Conservation (phyloP, 805 yeast species). For the Cyberlindnera nakhonratchasimensis region DNA sequence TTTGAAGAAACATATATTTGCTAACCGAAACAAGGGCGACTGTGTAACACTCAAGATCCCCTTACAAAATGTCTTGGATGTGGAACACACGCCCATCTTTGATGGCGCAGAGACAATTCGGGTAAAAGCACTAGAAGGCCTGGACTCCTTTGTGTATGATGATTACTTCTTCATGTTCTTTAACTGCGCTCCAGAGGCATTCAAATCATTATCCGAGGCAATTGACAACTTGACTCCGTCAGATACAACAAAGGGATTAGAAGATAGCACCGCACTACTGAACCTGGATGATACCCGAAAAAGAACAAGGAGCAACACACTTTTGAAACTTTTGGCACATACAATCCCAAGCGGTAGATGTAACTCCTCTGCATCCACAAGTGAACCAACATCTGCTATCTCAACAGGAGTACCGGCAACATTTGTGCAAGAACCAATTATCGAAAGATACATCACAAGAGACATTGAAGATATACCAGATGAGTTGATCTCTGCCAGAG, state of each 20-base stretch:
- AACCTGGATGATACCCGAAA: not conserved
- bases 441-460: constrained; percentile 17
- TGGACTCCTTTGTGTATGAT: constrained; percentile 54
- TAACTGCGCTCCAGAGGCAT: constrained; percentile 43
- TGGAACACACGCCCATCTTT: constrained; percentile 53
- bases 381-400: constrained; percentile 4
- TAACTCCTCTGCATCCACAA: not conserved
- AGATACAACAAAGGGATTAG: not conserved
- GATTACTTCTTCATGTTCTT: constrained; percentile 71
- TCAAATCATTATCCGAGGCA: constrained; percentile 37
- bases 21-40: constrained; percentile 64
- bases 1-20: constrained; percentile 73
- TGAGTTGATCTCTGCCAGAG: constrained; percentile 6
- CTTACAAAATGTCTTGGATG: constrained; percentile 56
- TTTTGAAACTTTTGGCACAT: constrained; percentile 2
- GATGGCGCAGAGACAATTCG: constrained; percentile 55
- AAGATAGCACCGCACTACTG: constrained; percentile 10
- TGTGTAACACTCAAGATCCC: constrained; percentile 80
- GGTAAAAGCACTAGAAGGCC: constrained; percentile 57
- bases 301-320: constrained; percentile 2
- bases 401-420: not conserved
- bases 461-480: constrained; percentile 18
- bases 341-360: not conserved
- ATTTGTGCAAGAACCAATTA: constrained; percentile 17
- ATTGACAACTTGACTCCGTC: constrained; percentile 24